Percentiles rank a stretch among this genome's conserved stretches.
phyloP scores from a whole-genome alignment of 2,329 filamentous ascomycete genomes.

The Chaetomium olivaceum region DNA sequence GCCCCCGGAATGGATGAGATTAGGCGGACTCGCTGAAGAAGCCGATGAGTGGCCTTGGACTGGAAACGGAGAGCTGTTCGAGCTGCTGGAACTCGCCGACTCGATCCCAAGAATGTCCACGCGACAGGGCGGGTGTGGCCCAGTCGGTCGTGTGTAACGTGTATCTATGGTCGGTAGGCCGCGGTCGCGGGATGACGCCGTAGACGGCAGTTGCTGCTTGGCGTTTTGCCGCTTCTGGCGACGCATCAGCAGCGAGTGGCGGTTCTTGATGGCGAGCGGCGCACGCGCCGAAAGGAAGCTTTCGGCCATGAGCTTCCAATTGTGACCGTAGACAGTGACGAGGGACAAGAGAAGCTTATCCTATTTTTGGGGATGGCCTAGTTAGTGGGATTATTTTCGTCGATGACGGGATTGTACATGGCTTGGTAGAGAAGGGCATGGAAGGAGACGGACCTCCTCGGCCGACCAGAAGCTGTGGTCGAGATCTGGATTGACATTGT shows the following conservation, averaged over 20 bases:
- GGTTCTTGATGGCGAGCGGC: slow-evolving; percentile 3
- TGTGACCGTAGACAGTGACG: not conserved
- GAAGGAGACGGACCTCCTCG: not conserved
- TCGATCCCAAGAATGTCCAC: not conserved
- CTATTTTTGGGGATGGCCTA: not conserved
- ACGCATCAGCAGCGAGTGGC: not conserved
- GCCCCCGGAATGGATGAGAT: not conserved
- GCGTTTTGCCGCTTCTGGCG: too few species aligned
- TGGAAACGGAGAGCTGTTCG: not conserved
- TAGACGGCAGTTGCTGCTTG: too few species aligned
- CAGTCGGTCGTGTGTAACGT: not conserved
- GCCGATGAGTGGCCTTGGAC: not conserved
- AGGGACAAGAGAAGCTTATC: not conserved
- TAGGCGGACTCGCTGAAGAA: not conserved
- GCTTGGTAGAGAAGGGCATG: not conserved
- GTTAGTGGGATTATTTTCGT: not conserved
- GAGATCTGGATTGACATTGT: not conserved
- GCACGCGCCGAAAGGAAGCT: not conserved
- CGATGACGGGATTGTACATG: too few species aligned
- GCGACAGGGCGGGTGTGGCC: not conserved
- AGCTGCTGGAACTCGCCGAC: not conserved
- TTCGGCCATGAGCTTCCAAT: slow-evolving; percentile 1
- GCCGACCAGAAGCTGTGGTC: not conserved
- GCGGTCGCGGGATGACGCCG: not conserved
- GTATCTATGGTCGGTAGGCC: not conserved